Evolutionary conservation across 495 filamentous ascomycete genomes (phyloP), one percentile per base, ranked within the genome.

Genomic region (Clohesyomyces aquaticus): DNA sequence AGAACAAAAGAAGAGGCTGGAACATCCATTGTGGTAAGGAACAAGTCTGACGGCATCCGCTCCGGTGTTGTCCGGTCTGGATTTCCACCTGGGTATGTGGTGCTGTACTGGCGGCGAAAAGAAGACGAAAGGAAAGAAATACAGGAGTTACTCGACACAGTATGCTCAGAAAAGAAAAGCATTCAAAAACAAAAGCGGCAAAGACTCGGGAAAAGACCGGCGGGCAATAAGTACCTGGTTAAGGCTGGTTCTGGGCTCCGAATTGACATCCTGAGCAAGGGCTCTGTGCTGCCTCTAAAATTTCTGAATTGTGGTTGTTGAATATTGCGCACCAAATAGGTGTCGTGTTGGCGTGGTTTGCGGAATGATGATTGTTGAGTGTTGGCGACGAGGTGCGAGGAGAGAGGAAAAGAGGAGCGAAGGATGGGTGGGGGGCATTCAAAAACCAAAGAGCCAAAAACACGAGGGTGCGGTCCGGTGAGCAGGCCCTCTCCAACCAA

Each of bases 191-290:
- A 63, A 56, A 51, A 42, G 14, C 47, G 59, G 41, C 63, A 63
- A 59, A 59, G 27, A 28, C 51, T 21, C 48, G 52, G 62, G 53
- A 48, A 38, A 63, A 59, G 46, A 70, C 67, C 67, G 48, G 53
- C 54, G 68, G 64, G 64, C 61, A 67, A 59, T 71, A 71, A 67
- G 59, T 71, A 71, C 68, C 68, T 71, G 59, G 59, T 67, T 46
- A 63, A 50, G 67, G 61, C 59, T 71, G 52, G 47, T 59, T 61
- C 50, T 61, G 63, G 68, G 61, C 60, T 71, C 59, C 60, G 68
- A 71, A 64, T 61, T 67, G 59, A 59, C 68, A 71, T 71, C 64
- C 64, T 71, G 68, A 70, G 63, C 68, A 61, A 66, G 60, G 59
- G 55, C 51, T 61, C 64, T 60, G 48, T 51, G 47, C 61, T 55